A percentile compares a stretch with the other conserved stretches of the same genome.
Evolutionary conservation across 768 basidiomycete species (phyloP).

Genomic region (Boletus barrowsii): DNA sequence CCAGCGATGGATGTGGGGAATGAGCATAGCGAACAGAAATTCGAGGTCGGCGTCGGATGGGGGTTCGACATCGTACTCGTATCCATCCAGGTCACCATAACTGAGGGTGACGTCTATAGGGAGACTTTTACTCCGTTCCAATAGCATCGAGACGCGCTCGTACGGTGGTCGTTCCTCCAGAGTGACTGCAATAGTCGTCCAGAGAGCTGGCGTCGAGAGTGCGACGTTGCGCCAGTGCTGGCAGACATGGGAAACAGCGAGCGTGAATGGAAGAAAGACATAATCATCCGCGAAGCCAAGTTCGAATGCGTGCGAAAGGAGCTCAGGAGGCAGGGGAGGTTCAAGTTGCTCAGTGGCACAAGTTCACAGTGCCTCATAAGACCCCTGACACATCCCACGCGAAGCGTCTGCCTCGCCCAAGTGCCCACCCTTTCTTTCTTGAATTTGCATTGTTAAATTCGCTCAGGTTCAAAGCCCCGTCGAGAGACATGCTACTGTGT

Average conservation of each 20-base stretch:
- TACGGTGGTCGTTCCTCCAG: slow-evolving; percentile 36
- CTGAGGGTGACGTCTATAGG: slow-evolving; percentile 44
- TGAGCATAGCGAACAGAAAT: slow-evolving; percentile 36
- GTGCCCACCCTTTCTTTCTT: no score
- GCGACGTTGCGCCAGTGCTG: slow-evolving; percentile 55
- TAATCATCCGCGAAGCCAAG: no score
- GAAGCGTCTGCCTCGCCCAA: no score
- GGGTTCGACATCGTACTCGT: no score
- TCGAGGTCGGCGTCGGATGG: slow-evolving; percentile 14
- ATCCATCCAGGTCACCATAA: background rate
- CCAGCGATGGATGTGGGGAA: slow-evolving; percentile 56
- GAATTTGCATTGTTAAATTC: no score
- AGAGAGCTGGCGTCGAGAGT: slow-evolving; percentile 53
- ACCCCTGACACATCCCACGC: no score
- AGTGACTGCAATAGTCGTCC: slow-evolving; percentile 42
- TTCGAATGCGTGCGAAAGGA: background rate
- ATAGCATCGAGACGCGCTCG: slow-evolving; percentile 40
- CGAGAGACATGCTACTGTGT: background rate
- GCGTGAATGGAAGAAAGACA: no score
- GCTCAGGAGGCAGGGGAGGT: background rate
- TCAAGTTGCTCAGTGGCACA: no score
- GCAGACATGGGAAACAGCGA: slow-evolving; percentile 29
- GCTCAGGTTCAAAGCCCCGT: background rate
- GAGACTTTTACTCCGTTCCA: slow-evolving; percentile 52
- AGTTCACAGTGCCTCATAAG: no score